These are phyloP conservation scores for Yamadazyma paraphyllophila DNA, from an alignment of 805 yeast genomes.

Conservation along the genomic window DNA sequence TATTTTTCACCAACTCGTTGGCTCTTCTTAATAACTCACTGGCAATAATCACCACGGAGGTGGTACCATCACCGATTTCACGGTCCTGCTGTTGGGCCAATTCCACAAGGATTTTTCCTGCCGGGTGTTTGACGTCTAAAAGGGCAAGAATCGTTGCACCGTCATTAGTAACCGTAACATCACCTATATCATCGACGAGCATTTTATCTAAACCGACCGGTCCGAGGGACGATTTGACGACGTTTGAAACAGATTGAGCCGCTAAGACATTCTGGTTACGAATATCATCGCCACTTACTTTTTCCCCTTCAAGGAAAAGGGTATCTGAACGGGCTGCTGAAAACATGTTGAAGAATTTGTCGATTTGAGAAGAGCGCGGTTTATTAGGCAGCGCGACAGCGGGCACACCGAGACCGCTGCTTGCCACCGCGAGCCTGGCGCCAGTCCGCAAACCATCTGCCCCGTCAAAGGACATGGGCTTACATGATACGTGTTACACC, in stretches of 20 bases:
- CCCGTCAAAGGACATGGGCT: too few species aligned
- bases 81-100: slow-evolving; percentile 98
- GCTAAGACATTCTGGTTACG: slow-evolving; percentile 96
- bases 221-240: slow-evolving; percentile 88
- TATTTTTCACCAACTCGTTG: slow-evolving; percentile 86
- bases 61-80: slow-evolving; percentile 98
- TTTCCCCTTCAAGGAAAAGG: slow-evolving; percentile 92
- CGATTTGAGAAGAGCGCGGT: not conserved
- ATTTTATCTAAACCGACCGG: slow-evolving; percentile 98
- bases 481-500: too few species aligned
- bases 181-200: slow-evolving; percentile 98
- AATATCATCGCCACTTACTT: slow-evolving; percentile 92
- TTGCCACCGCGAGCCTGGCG: too few species aligned
- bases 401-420: not conserved
- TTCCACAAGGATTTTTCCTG: slow-evolving; percentile 95
- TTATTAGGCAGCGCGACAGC: not conserved
- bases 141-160: slow-evolving; percentile 94
- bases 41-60: slow-evolving; percentile 95
- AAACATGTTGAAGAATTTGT: slow-evolving; percentile 43
- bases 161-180: slow-evolving; percentile 97
- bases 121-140: slow-evolving; percentile 97
- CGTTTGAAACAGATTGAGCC: slow-evolving; percentile 81
- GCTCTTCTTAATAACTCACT: slow-evolving; percentile 90
- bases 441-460: too few species aligned
- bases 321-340: slow-evolving; percentile 88